Base-by-base conservation (phyloP, 2,329 filamentous ascomycete genomes). In the Fusarium avenaceum region DNA sequence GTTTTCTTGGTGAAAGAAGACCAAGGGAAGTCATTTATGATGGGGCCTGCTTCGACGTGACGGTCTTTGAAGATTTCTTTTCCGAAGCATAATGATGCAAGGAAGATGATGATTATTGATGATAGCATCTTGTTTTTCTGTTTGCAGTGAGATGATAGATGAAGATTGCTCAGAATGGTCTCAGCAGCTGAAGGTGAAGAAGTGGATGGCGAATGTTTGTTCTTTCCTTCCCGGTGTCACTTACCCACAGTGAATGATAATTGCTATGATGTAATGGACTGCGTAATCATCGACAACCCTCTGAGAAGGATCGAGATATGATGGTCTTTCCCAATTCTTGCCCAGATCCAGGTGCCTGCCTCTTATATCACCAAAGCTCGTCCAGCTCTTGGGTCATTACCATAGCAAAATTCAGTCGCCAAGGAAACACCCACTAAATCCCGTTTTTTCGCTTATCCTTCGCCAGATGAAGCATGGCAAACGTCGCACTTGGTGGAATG, bases 11-110 rank as follows among this genome's bases (percentile, higher is more conserved):
- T 4, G 26, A 70, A 65, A 1, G 47, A 47, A 0, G 38, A 9
- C 70, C 70, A 71, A n/a, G 55, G 42, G 35, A 72, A 71, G 10
- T 46, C 3, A 10, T 65, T 54, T 10, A 72, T 24, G 7, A 44
- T 30, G 2, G 52, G 4, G 9, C 9, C 3, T 6, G 32, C 8
- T 17, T 40, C 46, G 0, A 30, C 13, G 1, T 48, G n/a, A 6
- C 39, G 57, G 15, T 28, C 14, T 22, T 52, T 30, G n/a, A 8
- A 17, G 11, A 49, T n/a, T n/a, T 54, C 19, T 30, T 7, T 26
- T 20, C 48, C 52, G 0, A 65, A 30, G 6, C 33, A 63, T 26
- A 57, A 44, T 1, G 42, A 40, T 24, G 47, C 46, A 22, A 72
- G 24, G 3, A 58, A 32, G n/a, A 57, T 11, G 6, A 65, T 17